phyloP scores from a whole-genome alignment of 768 basidiomycete species.

The Brasilioporus rufonigricans region DNA sequence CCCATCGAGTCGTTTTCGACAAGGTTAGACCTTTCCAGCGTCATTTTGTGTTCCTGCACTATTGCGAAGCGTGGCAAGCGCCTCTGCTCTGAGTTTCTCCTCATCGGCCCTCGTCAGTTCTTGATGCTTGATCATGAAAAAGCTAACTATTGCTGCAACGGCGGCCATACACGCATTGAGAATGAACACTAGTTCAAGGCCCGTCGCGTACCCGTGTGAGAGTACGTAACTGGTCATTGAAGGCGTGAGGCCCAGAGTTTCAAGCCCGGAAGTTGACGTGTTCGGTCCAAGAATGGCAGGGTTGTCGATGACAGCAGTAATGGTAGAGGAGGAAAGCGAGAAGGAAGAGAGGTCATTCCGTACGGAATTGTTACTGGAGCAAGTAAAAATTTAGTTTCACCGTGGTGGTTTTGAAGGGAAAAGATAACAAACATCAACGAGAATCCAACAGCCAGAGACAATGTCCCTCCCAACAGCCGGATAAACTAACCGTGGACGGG shows the following conservation, averaged over 20 bases:
- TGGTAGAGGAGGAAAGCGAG: constrained; percentile 35
- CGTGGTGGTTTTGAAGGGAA: constrained; percentile 2
- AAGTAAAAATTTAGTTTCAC: background rate
- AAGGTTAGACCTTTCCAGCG: constrained; percentile 3
- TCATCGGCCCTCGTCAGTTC: constrained; percentile 60
- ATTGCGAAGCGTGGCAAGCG: constrained; percentile 17
- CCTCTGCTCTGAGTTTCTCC: constrained; percentile 43
- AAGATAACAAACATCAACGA: constrained; percentile 46
- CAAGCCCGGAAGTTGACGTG: constrained; percentile 32
- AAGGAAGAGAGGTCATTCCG: constrained; percentile 39
- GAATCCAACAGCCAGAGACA: constrained; percentile 60
- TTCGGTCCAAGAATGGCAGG: constrained; percentile 38
- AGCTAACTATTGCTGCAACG: constrained; percentile 51
- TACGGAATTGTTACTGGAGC: constrained; percentile 45
- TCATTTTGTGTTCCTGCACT: background rate
- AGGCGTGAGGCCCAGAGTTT: constrained; percentile 35
- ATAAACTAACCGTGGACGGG: constrained; percentile 46
- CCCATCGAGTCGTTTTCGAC: background rate
- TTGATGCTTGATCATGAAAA: constrained; percentile 61
- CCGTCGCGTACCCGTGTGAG: constrained; percentile 48
- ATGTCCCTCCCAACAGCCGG: constrained; percentile 65
- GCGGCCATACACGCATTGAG: constrained; percentile 56
- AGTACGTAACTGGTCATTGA: constrained; percentile 42
- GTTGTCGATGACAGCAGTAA: constrained; percentile 47
- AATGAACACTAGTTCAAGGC: constrained; percentile 59